Evolutionary conservation across 257 asterid species (phyloP).

Genomic region (Forsythia suspensa): DNA sequence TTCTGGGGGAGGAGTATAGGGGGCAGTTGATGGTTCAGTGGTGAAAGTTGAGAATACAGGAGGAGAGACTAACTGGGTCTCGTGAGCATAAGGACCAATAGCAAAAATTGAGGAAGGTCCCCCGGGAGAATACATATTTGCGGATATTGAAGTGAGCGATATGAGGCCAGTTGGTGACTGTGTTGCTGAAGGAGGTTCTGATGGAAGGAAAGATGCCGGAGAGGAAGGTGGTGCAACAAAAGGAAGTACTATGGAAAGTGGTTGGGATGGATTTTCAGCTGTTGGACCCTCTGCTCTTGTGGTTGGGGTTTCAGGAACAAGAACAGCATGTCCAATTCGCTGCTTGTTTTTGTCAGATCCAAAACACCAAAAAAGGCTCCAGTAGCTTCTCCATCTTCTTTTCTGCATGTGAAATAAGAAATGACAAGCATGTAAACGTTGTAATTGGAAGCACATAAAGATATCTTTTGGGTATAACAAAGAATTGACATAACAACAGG

Average conservation of each 20-base stretch:
- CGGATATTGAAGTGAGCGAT: constrained; percentile 57
- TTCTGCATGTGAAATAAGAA: constrained; percentile 47
- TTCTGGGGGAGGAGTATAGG: constrained; percentile 96
- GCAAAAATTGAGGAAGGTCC: constrained; percentile 84
- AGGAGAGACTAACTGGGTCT: constrained; percentile 92
- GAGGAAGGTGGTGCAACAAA: constrained; percentile 95
- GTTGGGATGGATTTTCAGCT: constrained; percentile 47
- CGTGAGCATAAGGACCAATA: constrained; percentile 91
- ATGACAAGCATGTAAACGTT: not conserved
- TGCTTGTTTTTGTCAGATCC: constrained; percentile 61
- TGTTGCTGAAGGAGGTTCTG: constrained; percentile 79
- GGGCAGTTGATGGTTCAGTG: constrained; percentile 97
- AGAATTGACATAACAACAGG: not conserved
- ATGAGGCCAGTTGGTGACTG: constrained; percentile 76
- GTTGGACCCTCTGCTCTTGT: constrained; percentile 41
- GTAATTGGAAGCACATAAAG: not conserved
- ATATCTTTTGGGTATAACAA: not conserved
- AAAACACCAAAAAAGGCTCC: constrained; percentile 82
- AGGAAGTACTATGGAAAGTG: constrained; percentile 65
- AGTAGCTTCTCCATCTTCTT: constrained; percentile 79
- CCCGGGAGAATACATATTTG: constrained; percentile 80
- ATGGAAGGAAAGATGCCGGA: constrained; percentile 85
- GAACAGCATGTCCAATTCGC: constrained; percentile 76
- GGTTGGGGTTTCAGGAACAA: constrained; percentile 59
- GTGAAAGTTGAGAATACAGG: constrained; percentile 89